A percentile compares a stretch with the other conserved stretches of the same genome.
Evolutionary conservation across 495 filamentous ascomycete genomes (phyloP).

Genomic region (Barbatosphaeria neglecta): DNA sequence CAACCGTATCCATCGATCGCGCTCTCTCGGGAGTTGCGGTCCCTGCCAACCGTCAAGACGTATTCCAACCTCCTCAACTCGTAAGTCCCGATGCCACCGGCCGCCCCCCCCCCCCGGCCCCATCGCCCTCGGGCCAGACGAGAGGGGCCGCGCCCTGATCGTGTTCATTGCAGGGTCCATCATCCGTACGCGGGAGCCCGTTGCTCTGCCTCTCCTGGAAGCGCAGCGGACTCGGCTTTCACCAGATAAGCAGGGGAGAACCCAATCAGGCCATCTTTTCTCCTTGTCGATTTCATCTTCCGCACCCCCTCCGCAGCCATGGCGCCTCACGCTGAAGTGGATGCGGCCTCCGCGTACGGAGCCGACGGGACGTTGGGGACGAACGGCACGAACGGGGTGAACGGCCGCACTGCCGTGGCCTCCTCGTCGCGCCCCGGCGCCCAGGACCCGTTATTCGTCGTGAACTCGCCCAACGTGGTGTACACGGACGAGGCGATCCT

Average conservation of each 20-base stretch:
- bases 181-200: slow-evolving; percentile 96
- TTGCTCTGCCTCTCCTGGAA: slow-evolving; percentile 81
- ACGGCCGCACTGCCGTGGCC: slow-evolving; percentile 49
- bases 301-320: slow-evolving; percentile 42
- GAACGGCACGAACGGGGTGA: slow-evolving; percentile 36
- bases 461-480: slow-evolving; percentile 82
- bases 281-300: slow-evolving; percentile 17
- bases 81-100: slow-evolving; percentile 35
- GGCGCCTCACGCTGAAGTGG: slow-evolving; percentile 85
- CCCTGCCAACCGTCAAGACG: slow-evolving; percentile 59
- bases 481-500: slow-evolving; percentile 84
- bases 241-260: slow-evolving; percentile 42
- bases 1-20: slow-evolving; percentile 26
- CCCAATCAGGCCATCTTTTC: background rate
- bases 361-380: slow-evolving; percentile 25
- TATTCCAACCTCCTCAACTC: slow-evolving; percentile 87
- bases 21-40: slow-evolving; percentile 40
- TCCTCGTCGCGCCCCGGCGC: slow-evolving; percentile 26
- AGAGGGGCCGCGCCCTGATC: too few species aligned
- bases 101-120: background rate
- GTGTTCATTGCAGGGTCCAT: slow-evolving; percentile 52
- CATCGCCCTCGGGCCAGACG: background rate
- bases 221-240: slow-evolving; percentile 67
- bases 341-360: slow-evolving; percentile 64
- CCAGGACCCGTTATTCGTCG: slow-evolving; percentile 74